Conservation (phyloP, 768 basidiomycete species). For the Strobilomyces dryophilus region DNA sequence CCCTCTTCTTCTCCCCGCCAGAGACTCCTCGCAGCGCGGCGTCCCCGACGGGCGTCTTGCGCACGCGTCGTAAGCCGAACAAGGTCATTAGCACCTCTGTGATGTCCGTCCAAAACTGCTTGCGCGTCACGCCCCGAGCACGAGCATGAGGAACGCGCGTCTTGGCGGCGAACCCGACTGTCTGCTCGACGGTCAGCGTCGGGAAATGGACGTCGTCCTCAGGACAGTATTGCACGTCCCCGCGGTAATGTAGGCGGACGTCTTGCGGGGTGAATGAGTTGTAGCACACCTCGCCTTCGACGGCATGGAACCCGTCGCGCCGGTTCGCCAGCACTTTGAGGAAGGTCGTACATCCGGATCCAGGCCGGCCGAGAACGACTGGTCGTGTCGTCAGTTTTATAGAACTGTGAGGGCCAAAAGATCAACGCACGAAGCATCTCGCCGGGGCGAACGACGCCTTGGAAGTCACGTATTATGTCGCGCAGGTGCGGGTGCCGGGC, state of each 20-base stretch:
- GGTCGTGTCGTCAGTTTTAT: too few species aligned
- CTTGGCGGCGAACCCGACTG: conserved; percentile 63
- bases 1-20: conserved; percentile 80
- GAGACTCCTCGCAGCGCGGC: conserved; percentile 69
- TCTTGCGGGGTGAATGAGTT: conserved; percentile 68
- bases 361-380: conserved; percentile 86
- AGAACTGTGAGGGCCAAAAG: too few species aligned
- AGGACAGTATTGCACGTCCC: conserved; percentile 77
- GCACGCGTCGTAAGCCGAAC: conserved; percentile 73
- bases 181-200: conserved; percentile 75
- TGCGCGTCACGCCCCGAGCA: conserved; percentile 38
- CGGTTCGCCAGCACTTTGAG: conserved; percentile 80
- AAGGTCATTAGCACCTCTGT: conserved; percentile 56
- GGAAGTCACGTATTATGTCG: conserved; percentile 49
- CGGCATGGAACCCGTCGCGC: conserved; percentile 58
- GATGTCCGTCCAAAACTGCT: conserved; percentile 13
- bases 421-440: conserved; percentile 62
- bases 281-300: conserved; percentile 71
- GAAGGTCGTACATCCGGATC: conserved; percentile 81
- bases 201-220: conserved; percentile 88
- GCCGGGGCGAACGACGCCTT: conserved; percentile 55
- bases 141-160: conserved; percentile 63
- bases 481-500: conserved; percentile 58
- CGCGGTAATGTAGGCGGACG: conserved; percentile 62
- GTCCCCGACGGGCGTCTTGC: conserved; percentile 76